Percentiles rank a stretch among this genome's conserved stretches.
Conservation (phyloP, 2,329 filamentous ascomycete species). For the Aureobasidium melanogenum region DNA sequence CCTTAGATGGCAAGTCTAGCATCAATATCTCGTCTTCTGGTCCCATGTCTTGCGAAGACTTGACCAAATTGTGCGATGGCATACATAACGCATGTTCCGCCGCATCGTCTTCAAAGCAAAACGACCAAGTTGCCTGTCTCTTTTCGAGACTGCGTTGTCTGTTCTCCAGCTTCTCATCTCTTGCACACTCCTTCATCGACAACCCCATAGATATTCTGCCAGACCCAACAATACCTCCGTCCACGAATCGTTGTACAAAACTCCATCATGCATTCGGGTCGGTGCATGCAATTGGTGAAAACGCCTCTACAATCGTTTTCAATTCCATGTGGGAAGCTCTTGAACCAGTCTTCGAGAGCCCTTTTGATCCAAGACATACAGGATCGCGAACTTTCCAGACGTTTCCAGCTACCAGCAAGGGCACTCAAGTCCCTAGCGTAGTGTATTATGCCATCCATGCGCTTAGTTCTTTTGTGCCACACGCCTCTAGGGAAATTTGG, state of each 20-base stretch:
- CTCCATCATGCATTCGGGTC: neutral
- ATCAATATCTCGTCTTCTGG: neutral
- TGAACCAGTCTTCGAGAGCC: conserved; percentile 8
- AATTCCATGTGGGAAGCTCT: conserved; percentile 6
- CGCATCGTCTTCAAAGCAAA: neutral
- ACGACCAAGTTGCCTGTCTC: neutral
- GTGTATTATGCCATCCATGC: neutral
- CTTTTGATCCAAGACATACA: neutral
- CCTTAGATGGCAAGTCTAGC: neutral
- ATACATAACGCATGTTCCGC: neutral
- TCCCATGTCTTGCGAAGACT: neutral
- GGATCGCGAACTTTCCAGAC: neutral
- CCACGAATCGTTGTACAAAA: neutral
- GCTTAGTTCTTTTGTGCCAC: conserved; percentile 1
- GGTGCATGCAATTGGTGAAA: neutral
- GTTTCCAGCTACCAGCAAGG: neutral
- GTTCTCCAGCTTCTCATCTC: neutral
- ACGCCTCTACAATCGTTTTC: neutral
- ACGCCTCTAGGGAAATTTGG: neutral
- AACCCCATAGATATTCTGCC: neutral
- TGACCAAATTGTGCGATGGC: neutral
- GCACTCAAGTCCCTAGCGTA: neutral
- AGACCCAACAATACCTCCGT: neutral
- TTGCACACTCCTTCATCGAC: neutral
- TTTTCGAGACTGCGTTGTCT: neutral